Evolutionary conservation across 805 yeast genomes (phyloP), one percentile per base, ranked within the genome.

Genomic region (Ogataea chonburiensis): DNA sequence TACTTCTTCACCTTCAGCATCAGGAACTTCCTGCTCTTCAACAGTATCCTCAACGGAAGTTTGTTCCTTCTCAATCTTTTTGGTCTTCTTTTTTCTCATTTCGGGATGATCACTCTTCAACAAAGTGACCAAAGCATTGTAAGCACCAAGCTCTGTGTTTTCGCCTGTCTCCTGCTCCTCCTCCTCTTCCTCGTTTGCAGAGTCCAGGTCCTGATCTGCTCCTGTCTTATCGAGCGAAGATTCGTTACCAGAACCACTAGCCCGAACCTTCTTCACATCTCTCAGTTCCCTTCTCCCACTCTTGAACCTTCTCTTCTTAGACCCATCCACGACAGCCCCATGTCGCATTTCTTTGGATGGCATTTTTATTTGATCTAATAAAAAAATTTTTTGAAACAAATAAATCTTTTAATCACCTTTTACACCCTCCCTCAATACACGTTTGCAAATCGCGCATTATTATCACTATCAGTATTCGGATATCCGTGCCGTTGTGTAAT

Each of bases 281-380:
- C 93, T 70, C 52, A 77, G 52, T 42, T 78, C 79, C 33, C 68
- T 68, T 56, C 93, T 69, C 3, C 91, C 93, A 43, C 58, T 64
- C 47, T 71, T 70, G 9, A 26, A 20, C 24, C 24, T 25, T 16
- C 25, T n/a, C 25, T 22, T 21, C 24, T 17, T 18, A 8, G 15
- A 8, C 31, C 9, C 4, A 17, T 7, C 9, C 16, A n/a, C 45
- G 32, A 12, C 37, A 45, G 24, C 50, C 41, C 28, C 38, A 37
- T 43, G 43, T 34, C 53, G 42, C 9, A 38, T 34, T 15, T 31
- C 18, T 26, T 46, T 49, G 10, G 53, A 47, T 10, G 47, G 49
- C 54, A 49, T 47, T 11, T 15, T 23, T 10, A 17, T 14, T 23
- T 25, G 28, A 25, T 25, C 28, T 25, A 25, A 25, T 25, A n/a